These are phyloP conservation scores for Diacronema lutheri DNA, from an alignment of 78 protist genomes.

Conservation along the genomic window DNA sequence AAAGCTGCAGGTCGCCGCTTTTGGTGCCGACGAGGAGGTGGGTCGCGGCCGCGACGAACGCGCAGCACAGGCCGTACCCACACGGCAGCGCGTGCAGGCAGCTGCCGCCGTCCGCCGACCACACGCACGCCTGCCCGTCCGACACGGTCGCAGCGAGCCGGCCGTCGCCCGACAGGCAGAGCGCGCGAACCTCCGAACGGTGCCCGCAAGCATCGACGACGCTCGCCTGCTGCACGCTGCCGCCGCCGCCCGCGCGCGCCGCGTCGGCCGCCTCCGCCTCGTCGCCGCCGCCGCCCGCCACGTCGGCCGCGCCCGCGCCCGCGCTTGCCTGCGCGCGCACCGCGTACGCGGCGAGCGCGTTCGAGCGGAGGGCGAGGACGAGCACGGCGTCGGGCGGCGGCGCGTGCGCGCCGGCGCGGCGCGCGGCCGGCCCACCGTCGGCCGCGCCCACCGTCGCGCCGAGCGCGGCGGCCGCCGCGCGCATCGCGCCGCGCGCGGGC, in stretches of 20 bases:
- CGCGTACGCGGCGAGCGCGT: neutral
- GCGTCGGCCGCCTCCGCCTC: neutral
- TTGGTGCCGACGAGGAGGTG: slow-evolving; percentile 86
- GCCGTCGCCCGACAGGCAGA: slow-evolving; percentile 59
- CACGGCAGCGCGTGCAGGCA: slow-evolving; percentile 65
- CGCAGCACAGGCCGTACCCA: slow-evolving; percentile 71
- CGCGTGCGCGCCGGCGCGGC: too few species aligned
- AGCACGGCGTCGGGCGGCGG: too few species aligned
- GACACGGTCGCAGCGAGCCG: slow-evolving; percentile 29
- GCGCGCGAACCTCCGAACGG: slow-evolving; percentile 68
- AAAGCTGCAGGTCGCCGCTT: slow-evolving; percentile 35
- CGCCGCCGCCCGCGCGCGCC: too few species aligned
- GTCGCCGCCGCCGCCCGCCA: neutral
- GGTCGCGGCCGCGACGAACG: slow-evolving; percentile 74
- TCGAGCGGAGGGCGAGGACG: too few species aligned
- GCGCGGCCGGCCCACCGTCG: too few species aligned
- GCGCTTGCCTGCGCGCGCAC: neutral
- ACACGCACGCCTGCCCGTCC: neutral
- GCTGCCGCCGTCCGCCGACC: slow-evolving; percentile 13
- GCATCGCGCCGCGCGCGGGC: too few species aligned
- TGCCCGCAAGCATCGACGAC: too few species aligned
- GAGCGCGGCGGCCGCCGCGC: too few species aligned
- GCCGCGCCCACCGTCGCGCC: too few species aligned
- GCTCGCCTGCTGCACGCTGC: too few species aligned
- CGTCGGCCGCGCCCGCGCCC: neutral